Conservation (phyloP, 1,284 basidiomycete species). For the Ganoderma sp. region DNA sequence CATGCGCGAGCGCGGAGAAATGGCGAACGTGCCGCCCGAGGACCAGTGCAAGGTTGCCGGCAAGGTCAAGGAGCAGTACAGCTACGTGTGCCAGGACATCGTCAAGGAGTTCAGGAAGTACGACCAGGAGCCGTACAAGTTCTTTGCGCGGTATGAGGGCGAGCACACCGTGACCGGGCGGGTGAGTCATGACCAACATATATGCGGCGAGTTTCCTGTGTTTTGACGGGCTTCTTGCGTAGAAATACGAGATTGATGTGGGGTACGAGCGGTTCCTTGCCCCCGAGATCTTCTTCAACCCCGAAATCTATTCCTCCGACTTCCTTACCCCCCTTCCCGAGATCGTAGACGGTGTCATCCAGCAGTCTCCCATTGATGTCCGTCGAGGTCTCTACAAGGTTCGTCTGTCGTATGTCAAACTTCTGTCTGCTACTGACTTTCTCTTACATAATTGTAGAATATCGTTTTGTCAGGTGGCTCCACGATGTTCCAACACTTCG, state of each 20-base stretch:
- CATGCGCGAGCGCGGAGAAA: slow-evolving; percentile 95
- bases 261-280: slow-evolving; percentile 99
- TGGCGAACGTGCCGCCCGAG: slow-evolving; percentile 90
- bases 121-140: slow-evolving; percentile 95
- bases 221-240: slow-evolving; percentile 11
- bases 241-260: slow-evolving; percentile 93
- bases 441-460: slow-evolving; percentile 57
- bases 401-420: slow-evolving; percentile 25
- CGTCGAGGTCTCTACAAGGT: slow-evolving; percentile 94
- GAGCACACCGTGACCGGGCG: slow-evolving; percentile 92
- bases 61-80: slow-evolving; percentile 98
- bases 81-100: slow-evolving; percentile 99
- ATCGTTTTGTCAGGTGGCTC: slow-evolving; percentile 95
- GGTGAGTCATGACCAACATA: slow-evolving; percentile 54
- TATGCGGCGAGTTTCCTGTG: not conserved
- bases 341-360: slow-evolving; percentile 96
- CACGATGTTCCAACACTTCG: slow-evolving; percentile 99
- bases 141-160: slow-evolving; percentile 94
- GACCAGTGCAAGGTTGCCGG: slow-evolving; percentile 93
- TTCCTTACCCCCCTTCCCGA: slow-evolving; percentile 97
- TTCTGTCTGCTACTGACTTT: not conserved
- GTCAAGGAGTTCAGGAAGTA: slow-evolving; percentile 99
- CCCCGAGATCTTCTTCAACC: slow-evolving; percentile 99
- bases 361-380: slow-evolving; percentile 95
- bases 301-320: slow-evolving; percentile 97